Evolutionary conservation across 805 yeast species (phyloP).

Genomic region (Myxozyma geophila): DNA sequence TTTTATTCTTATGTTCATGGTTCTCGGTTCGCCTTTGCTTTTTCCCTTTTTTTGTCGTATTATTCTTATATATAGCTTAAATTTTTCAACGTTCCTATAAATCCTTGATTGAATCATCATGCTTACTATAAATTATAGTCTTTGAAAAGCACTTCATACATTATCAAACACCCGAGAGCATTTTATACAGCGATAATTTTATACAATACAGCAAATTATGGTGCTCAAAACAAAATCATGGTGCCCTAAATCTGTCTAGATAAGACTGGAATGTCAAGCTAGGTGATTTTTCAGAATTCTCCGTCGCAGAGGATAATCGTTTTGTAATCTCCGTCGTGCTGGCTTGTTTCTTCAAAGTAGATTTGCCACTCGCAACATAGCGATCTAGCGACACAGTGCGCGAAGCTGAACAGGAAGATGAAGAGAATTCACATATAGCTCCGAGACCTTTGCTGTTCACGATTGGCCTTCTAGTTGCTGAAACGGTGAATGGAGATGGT

Average conservation of each 20-base stretch:
- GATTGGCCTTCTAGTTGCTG: not conserved
- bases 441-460: conserved; percentile 3
- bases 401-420: not conserved
- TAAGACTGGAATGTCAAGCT: conserved; percentile 1
- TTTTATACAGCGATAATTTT: no score
- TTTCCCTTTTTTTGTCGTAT: not conserved
- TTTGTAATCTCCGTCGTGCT: not conserved
- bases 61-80: conserved; percentile 19
- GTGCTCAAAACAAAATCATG: not conserved
- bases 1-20: conserved; percentile 5
- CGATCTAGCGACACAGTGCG: conserved; percentile 8
- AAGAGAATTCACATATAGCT: not conserved
- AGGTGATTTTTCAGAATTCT: not conserved
- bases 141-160: not conserved
- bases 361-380: not conserved
- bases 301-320: not conserved
- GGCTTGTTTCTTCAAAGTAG: not conserved
- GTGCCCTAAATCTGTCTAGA: conserved; percentile 3
- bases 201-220: not conserved
- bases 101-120: not conserved
- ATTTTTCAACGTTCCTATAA: not conserved
- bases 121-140: not conserved
- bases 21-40: not conserved
- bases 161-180: no score
- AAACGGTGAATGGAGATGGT: not conserved